Percentiles rank a stretch among this genome's conserved stretches.
Evolutionary conservation across 2,329 filamentous ascomycete genomes (phyloP).

Genomic region (Nakataea oryzae): DNA sequence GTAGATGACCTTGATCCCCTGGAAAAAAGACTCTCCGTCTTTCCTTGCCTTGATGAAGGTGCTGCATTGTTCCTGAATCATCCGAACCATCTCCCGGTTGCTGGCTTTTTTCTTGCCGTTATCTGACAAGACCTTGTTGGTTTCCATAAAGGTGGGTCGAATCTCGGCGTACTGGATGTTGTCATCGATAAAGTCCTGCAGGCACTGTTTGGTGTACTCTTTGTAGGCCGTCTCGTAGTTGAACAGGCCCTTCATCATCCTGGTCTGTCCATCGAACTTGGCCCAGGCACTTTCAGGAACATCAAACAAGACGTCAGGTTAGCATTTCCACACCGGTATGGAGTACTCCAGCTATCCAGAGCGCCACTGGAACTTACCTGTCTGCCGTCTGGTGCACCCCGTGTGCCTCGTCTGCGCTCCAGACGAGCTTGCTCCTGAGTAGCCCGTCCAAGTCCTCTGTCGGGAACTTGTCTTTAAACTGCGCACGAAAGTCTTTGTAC

Average conservation of each 20-base stretch:
- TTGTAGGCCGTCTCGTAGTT: slow-evolving; percentile 55
- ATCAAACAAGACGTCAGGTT: slow-evolving; percentile 3
- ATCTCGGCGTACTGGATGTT: slow-evolving; percentile 64
- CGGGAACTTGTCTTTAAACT: slow-evolving; percentile 17
- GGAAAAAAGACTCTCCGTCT: slow-evolving; percentile 32
- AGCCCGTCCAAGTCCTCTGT: slow-evolving; percentile 30
- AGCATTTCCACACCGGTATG: not conserved
- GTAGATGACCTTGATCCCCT: slow-evolving; percentile 61
- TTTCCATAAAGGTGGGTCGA: slow-evolving; percentile 56
- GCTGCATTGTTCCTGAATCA: slow-evolving; percentile 45
- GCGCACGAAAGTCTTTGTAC: slow-evolving; percentile 28
- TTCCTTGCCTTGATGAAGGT: slow-evolving; percentile 25
- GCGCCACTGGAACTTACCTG: slow-evolving; percentile 33
- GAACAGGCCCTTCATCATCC: slow-evolving; percentile 63
- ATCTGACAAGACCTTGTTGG: slow-evolving; percentile 49
- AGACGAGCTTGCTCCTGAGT: slow-evolving; percentile 52
- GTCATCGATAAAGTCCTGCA: slow-evolving; percentile 52
- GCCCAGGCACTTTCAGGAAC: slow-evolving; percentile 35
- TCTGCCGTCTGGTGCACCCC: slow-evolving; percentile 34
- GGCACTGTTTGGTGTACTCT: slow-evolving; percentile 47
- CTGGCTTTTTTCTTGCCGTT: slow-evolving; percentile 41
- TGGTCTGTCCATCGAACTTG: slow-evolving; percentile 57
- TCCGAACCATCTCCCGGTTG: slow-evolving; percentile 48
- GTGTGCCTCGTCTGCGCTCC: slow-evolving; percentile 50
- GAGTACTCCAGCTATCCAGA: not conserved